Evolutionary conservation across 2,329 filamentous ascomycete genomes (phyloP), one percentile per base, ranked within the genome.

Genomic region (Colletotrichum chrysophilum): DNA sequence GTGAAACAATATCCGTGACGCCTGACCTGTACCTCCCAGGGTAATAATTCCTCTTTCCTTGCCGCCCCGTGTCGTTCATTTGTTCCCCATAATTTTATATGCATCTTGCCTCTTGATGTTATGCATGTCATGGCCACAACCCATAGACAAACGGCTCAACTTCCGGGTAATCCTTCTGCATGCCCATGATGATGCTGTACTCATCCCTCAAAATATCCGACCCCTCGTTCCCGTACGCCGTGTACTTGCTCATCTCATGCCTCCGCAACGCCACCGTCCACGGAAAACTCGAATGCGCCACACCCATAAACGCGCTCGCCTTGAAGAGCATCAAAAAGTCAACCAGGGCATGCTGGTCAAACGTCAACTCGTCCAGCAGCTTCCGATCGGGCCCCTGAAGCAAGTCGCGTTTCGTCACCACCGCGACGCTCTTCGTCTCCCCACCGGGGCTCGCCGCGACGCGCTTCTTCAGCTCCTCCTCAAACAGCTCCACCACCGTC

Each of bases 321-420:
- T 80, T 81, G 76, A 83, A 82, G 77, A 84, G 79, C 61, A 83
- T 78, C 55, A 82, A 38, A 21, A 83, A 83, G 75, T 84, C 82
- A 7, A 83, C 78, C 65, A 83, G 77, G 4, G 79, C 82, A 74
- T 82, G 82, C 78, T 84, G 82, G 64, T 83, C 82, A 52, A 83
- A 84, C 1, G 81, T 81, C 14, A 84, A 67, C 24, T 62, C 58
- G 5, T 80, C 73, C 4, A 83, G 77, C 28, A 56, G 70, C 55
- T 56, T 16, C 9, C 77, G 74, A 58, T 80, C 79, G 1, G 62
- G 18, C 5, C 78, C 79, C 5, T 38, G 32, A 7, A 83, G 78
- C 36, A 83, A 66, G 58, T 84, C 82, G 34, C 80, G 70, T 34
- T 84, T 84, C 13, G 82, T 84, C 21, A 83, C 79, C 21, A 83